These are phyloP conservation scores for Cladosporium sp. DNA, from an alignment of 2,329 filamentous ascomycete genomes.

Conservation along the genomic window DNA sequence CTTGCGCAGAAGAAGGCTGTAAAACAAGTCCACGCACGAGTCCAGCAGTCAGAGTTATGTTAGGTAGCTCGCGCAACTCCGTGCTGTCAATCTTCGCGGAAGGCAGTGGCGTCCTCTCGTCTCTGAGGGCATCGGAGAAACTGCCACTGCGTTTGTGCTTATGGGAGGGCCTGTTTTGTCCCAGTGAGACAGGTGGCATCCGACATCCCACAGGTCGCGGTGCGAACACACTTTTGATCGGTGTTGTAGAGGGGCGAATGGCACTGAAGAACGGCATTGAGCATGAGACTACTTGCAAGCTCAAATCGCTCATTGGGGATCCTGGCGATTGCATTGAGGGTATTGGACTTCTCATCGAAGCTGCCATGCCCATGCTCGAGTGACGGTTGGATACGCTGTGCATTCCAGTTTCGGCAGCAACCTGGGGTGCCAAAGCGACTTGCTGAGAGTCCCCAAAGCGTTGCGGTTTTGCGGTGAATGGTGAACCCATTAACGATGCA, in stretches of 20 bases:
- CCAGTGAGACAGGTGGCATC: slow-evolving; percentile 19
- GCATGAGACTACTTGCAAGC: slow-evolving; percentile 60
- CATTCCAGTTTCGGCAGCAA: slow-evolving; percentile 13
- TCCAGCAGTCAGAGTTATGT: slow-evolving; percentile 72
- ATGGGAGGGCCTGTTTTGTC: slow-evolving; percentile 39
- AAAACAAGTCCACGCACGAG: slow-evolving; percentile 84
- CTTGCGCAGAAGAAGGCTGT: slow-evolving; percentile 78
- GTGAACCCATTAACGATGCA: neutral
- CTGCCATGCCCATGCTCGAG: slow-evolving; percentile 12
- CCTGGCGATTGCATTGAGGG: slow-evolving; percentile 23
- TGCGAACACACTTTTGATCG: slow-evolving; percentile 3
- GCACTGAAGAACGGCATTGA: slow-evolving; percentile 52
- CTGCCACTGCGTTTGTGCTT: slow-evolving; percentile 83
- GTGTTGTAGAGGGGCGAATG: slow-evolving; percentile 21
- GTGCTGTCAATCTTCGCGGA: slow-evolving; percentile 46
- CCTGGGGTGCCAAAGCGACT: slow-evolving; percentile 15
- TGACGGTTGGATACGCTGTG: slow-evolving; percentile 2
- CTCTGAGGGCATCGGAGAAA: slow-evolving; percentile 78
- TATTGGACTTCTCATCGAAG: slow-evolving; percentile 11
- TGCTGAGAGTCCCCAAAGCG: slow-evolving; percentile 18
- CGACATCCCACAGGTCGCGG: slow-evolving; percentile 22
- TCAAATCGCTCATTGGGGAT: slow-evolving; percentile 51
- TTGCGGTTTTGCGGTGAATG: neutral
- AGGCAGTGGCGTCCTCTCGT: slow-evolving; percentile 59
- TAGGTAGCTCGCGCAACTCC: slow-evolving; percentile 48